Conservation (phyloP, 73 alveolate genomes). For the Tetrahymena borealis region DNA sequence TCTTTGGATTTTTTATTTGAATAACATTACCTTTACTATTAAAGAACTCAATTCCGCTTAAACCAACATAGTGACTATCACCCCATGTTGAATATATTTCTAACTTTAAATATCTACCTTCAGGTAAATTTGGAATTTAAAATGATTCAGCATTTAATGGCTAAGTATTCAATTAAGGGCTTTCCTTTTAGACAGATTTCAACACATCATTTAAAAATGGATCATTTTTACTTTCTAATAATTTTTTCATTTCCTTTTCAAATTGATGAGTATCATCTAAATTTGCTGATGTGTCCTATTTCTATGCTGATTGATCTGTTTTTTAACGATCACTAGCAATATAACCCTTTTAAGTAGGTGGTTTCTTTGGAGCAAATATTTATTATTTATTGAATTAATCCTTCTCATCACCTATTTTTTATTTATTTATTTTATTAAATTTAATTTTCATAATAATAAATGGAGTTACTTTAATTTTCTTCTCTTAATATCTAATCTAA, state of each 20-base stretch:
- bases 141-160: constrained; percentile 20
- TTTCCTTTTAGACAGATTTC: constrained; percentile 12
- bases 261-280: neutral
- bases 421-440: neutral
- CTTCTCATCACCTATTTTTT: neutral
- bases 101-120: constrained; percentile 46
- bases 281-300: neutral
- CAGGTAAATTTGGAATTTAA: constrained; percentile 59
- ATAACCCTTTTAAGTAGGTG: neutral
- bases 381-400: neutral
- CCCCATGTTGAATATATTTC: constrained; percentile 82
- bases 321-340: neutral
- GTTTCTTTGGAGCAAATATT: constrained; percentile 7
- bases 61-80: constrained; percentile 74
- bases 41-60: constrained; percentile 71
- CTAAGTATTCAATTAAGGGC: neutral
- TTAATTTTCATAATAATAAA: neutral
- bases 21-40: constrained; percentile 58
- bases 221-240: neutral
- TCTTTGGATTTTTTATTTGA: constrained; percentile 19
- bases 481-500: neutral
- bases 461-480: neutral
- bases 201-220: neutral
- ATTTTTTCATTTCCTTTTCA: neutral
- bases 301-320: neutral